Evolutionary conservation across 495 filamentous ascomycete species (phyloP).

Genomic region (Podospora pseudoanserina): DNA sequence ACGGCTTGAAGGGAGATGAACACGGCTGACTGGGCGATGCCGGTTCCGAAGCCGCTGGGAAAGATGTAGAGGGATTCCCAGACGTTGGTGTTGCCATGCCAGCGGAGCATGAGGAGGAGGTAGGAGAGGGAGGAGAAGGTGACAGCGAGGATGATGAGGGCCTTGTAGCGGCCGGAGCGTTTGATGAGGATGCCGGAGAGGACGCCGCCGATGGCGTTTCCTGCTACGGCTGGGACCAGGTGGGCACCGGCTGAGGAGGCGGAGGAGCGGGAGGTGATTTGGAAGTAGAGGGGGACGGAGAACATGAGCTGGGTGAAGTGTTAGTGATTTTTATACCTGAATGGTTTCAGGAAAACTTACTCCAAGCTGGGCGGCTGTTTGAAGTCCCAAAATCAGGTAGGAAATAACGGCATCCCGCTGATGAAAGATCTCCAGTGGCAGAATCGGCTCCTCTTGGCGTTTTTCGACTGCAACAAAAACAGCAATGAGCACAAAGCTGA

Average conservation of each 20-base stretch:
- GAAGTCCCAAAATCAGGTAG: slow-evolving; percentile 52
- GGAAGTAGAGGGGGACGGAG: slow-evolving; percentile 66
- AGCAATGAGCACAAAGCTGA: slow-evolving; percentile 37
- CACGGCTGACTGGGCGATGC: slow-evolving; percentile 48
- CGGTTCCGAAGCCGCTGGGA: slow-evolving; percentile 53
- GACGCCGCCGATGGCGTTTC: slow-evolving; percentile 62
- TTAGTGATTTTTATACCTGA: neutral
- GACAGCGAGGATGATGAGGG: slow-evolving; percentile 49
- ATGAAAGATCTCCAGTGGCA: slow-evolving; percentile 56
- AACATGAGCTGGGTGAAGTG: slow-evolving; percentile 46
- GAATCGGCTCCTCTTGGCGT: slow-evolving; percentile 56
- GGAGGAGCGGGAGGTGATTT: slow-evolving; percentile 55
- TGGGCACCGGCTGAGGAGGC: slow-evolving; percentile 57
- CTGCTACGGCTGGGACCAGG: slow-evolving; percentile 61
- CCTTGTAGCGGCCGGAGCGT: slow-evolving; percentile 55
- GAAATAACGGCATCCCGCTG: slow-evolving; percentile 52
- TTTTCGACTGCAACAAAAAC: slow-evolving; percentile 52
- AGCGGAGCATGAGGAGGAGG: slow-evolving; percentile 52
- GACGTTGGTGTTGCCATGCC: slow-evolving; percentile 59
- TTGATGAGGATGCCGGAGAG: slow-evolving; percentile 56
- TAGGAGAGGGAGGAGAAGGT: slow-evolving; percentile 51
- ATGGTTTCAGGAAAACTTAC: slow-evolving; percentile 31
- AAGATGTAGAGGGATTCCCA: slow-evolving; percentile 62
- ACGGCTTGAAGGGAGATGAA: slow-evolving; percentile 57
- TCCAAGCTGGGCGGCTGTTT: slow-evolving; percentile 55